Conservation (phyloP, 1,139 yeast genomes). For the Ogataea hybrid region DNA sequence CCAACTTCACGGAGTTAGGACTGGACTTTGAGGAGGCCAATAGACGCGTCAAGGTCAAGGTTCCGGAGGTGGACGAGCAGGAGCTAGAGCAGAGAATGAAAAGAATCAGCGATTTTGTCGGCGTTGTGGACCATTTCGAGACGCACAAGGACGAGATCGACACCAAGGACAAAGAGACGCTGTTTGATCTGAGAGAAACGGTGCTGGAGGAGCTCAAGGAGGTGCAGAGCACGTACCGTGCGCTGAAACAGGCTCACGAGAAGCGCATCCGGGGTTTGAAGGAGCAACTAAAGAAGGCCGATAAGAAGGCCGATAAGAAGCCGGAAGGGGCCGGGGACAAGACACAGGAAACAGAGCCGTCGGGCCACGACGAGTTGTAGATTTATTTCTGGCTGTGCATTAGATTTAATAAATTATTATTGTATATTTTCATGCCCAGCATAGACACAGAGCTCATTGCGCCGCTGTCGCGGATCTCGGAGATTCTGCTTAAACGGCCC, state of each 20-base stretch:
- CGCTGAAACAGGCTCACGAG: conserved; percentile 41
- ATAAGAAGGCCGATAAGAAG: conserved; percentile 16
- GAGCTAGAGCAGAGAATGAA: conserved; percentile 38
- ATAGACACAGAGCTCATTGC: conserved; percentile 31
- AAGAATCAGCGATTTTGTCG: conserved; percentile 37
- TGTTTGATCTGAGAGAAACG: conserved; percentile 38
- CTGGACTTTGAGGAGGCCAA: conserved; percentile 52
- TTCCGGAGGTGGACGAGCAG: conserved; percentile 37
- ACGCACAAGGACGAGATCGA: conserved; percentile 35
- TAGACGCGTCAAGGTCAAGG: conserved; percentile 38
- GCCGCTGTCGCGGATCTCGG: conserved; percentile 31
- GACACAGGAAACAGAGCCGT: background rate
- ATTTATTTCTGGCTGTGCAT: conserved; percentile 6
- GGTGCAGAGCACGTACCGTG: conserved; percentile 36
- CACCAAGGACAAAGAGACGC: conserved; percentile 34
- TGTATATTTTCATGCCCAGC: background rate
- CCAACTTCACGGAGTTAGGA: conserved; percentile 41
- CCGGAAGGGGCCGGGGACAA: background rate
- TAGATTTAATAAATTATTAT: background rate
- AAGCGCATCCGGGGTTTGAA: conserved; percentile 41
- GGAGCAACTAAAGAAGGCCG: conserved; percentile 36
- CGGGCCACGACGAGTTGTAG: conserved; percentile 22
- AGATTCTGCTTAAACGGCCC: conserved; percentile 32
- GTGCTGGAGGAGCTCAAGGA: conserved; percentile 37
- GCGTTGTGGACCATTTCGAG: conserved; percentile 35